These are phyloP conservation scores for Paramecium octaurelia DNA, from an alignment of 73 alveolate species.

Conservation along the genomic window DNA sequence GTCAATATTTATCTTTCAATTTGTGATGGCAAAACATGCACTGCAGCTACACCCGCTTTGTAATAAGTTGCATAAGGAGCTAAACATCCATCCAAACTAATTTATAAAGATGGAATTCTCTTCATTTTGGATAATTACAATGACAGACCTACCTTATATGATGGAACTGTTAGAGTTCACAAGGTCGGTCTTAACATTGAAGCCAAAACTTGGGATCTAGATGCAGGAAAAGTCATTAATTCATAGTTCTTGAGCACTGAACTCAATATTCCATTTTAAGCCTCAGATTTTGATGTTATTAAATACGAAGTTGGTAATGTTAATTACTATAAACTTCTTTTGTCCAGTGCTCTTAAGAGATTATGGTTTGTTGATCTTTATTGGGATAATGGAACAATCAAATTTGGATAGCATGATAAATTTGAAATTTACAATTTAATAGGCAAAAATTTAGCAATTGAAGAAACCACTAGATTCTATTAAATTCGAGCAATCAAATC, in stretches of 20 bases:
- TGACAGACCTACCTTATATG: background rate
- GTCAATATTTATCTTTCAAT: background rate
- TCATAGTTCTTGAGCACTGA: background rate
- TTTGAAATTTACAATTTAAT: background rate
- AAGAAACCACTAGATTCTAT: background rate
- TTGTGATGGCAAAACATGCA: background rate
- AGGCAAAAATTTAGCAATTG: background rate
- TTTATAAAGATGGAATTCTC: background rate
- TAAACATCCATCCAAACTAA: background rate
- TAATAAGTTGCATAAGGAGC: background rate
- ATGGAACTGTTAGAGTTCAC: background rate
- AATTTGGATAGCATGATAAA: background rate
- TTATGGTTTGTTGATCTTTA: background rate
- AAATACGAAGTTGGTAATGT: background rate
- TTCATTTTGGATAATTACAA: background rate
- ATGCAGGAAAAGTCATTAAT: background rate
- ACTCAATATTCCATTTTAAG: background rate
- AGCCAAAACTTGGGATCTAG: conserved; percentile 8
- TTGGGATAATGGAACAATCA: background rate
- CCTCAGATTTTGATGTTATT: conserved; percentile 25
- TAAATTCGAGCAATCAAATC: background rate
- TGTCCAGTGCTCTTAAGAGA: background rate
- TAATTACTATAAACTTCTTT: background rate
- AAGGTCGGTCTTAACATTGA: background rate
- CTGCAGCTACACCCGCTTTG: background rate